Conservation (phyloP, 768 basidiomycete genomes). For the Termitomyces sp. region DNA sequence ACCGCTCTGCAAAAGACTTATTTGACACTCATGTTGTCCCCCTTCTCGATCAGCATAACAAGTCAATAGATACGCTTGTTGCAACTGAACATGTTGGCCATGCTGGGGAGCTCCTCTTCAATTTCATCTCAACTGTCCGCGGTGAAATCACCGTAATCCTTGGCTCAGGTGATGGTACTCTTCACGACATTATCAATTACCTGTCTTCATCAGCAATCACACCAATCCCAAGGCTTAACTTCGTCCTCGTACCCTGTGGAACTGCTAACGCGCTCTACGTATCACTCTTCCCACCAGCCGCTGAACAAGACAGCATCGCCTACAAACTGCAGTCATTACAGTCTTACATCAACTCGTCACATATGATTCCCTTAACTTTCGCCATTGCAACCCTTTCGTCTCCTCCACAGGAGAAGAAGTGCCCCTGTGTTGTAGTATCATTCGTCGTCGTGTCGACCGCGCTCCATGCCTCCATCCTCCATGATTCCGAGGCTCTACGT, state of each 20-base stretch:
- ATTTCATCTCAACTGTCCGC: conserved; percentile 33
- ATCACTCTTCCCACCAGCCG: conserved; percentile 61
- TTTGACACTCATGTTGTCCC: conserved; percentile 64
- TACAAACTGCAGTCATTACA: conserved; percentile 57
- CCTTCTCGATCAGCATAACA: conserved; percentile 43
- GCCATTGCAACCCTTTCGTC: conserved; percentile 47
- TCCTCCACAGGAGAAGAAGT: conserved; percentile 23
- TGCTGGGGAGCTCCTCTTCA: conserved; percentile 46
- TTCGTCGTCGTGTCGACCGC: conserved; percentile 84
- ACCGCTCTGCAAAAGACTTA: conserved; percentile 51
- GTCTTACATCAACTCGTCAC: conserved; percentile 40
- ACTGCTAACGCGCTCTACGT: conserved; percentile 93
- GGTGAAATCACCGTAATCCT: conserved; percentile 49
- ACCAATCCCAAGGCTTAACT: conserved; percentile 27
- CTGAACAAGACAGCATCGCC: conserved; percentile 20
- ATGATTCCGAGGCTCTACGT: conserved; percentile 77
- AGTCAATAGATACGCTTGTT: conserved; percentile 36
- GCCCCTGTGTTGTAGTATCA: conserved; percentile 37
- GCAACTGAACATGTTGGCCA: conserved; percentile 52
- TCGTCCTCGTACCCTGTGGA: conserved; percentile 69
- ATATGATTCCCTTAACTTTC: conserved; percentile 45
- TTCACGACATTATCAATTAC: conserved; percentile 82
- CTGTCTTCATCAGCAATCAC: conserved; percentile 30
- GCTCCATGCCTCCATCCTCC: conserved; percentile 82
- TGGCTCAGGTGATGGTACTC: conserved; percentile 88